Evolutionary conservation across 805 yeast genomes (phyloP).

Genomic region (Saccharomyces eubayanus): DNA sequence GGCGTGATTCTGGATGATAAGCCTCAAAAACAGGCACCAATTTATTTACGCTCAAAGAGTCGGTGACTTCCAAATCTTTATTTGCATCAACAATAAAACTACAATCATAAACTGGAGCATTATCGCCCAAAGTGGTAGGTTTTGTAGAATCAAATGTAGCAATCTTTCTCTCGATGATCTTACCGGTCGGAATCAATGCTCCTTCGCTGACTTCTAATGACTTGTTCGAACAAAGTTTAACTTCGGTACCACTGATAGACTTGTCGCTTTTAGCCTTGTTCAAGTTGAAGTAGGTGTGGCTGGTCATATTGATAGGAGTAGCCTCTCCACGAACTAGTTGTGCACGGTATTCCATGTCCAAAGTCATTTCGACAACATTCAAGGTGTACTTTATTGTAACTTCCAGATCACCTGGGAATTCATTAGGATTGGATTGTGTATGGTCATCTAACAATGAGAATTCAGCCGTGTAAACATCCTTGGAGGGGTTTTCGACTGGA

Average conservation of each 20-base stretch:
- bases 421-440: constrained; percentile 34
- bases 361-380: constrained; percentile 25
- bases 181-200: constrained; percentile 40
- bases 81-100: constrained; percentile 37
- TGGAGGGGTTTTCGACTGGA: constrained; percentile 30
- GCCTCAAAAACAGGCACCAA: constrained; percentile 37
- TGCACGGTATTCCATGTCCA: constrained; percentile 42
- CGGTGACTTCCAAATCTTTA: constrained; percentile 24
- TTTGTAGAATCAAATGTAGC: constrained; percentile 20
- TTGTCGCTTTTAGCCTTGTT: constrained; percentile 25
- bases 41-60: constrained; percentile 36
- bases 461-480: constrained; percentile 27
- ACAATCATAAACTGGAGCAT: constrained; percentile 36
- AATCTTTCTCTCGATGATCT: constrained; percentile 23
- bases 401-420: constrained; percentile 53
- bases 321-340: constrained; percentile 26
- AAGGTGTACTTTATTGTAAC: constrained; percentile 41
- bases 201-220: constrained; percentile 37
- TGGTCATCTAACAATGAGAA: constrained; percentile 39
- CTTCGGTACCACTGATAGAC: constrained; percentile 33
- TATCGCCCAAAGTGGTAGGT: constrained; percentile 24
- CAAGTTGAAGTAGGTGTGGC: constrained; percentile 55
- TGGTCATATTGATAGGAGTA: constrained; percentile 51
- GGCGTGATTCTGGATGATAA: constrained; percentile 37
- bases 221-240: constrained; percentile 33